Evolutionary conservation across 2,329 filamentous ascomycete genomes (phyloP), one percentile per base, ranked within the genome.

Genomic region (Aspergillus ochraceus): DNA sequence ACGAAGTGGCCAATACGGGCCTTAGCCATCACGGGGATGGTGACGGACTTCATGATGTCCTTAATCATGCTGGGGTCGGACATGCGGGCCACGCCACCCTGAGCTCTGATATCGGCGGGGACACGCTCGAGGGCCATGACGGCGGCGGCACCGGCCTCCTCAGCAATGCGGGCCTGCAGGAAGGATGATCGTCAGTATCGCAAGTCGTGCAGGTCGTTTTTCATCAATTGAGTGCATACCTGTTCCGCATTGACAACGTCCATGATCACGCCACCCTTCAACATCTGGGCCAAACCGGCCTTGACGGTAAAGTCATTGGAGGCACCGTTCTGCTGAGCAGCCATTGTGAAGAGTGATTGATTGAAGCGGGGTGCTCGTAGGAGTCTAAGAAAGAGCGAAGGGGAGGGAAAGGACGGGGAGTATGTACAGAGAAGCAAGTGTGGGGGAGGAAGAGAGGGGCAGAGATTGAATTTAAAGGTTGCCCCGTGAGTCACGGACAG

Each of bases 261-360:
- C 95, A 99, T 99, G 80, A 99, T 99, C 66, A 99, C 95, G 71
- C 95, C 95, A 75, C 95, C 95, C 84, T 98, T 97, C 79, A 98
- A 83, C 95, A 99, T 99, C 79, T 96, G 90, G 24, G 95, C 95
- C 66, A 99, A 84, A 60, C 94, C 95, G 56, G 92, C 90, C 86
- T 99, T 99, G 84, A 97, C 89, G 68, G 88, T 88, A 79, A 97
- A 96, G 77, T 86, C 83, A 66, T 82, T 81, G 65, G 78, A 75
- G 52, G 78, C 63, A 61, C 71, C 73, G 60, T 67, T 70, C 60
- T 57, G 60, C 59, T 65, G 63, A 60, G 74, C 66, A 60, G 75
- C 71, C 76, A 78, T 78, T 73, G 64, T 70, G 63, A 42, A n/a
- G 14, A 42, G 36, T 36, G 3, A 36, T 42, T 9, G 36, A 42